Evolutionary conservation across 1,284 basidiomycete genomes (phyloP), one percentile per base, ranked within the genome.

Genomic region (Melampsora allii-populina): DNA sequence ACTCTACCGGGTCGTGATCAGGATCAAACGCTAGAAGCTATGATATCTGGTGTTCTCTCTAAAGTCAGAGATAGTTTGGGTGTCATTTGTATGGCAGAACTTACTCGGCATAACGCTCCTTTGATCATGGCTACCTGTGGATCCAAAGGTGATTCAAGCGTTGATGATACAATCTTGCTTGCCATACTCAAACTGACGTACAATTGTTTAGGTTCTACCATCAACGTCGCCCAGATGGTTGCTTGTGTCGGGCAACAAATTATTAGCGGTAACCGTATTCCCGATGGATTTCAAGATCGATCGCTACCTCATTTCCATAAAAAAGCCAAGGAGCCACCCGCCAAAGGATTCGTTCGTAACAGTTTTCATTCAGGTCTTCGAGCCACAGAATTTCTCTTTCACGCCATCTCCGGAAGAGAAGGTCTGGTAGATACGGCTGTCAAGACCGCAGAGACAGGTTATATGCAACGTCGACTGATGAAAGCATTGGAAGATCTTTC

Each of bases 181-280:
- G 19, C 27, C 36, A 7, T 5, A n/a, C 63, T 45, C 36, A 7
- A 14, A n/a, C 63, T 65, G 24, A 48, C 60, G 19, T 6, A n/a
- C 5, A 36, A 29, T 42, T 48, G 21, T 45, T 60, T 45, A 75
- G 72, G 95, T 82, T 98, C 95, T 79, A 92, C 94, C 77, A 97
- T 98, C 84, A 98, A 99, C 83, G 96, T 99, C 75, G 96, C 94
- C 14, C 96, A 99, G 84, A 99, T 99, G 96, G 96, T 98, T 75
- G 96, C 96, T 78, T 97, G 94, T 87, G 96, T 99, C 78, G 96
- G 96, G 10, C 96, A 99, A 81, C 96, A 99, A 81, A 98, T 98
- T 82, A 98, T 98, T 78, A 89, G 91, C 29, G 96, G 96, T 27
- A 91, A 92, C 81, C 96, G 96, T 88, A 94, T 99, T 6, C 94